These are phyloP conservation scores for Geotrichum ghanense DNA, from an alignment of 805 yeast species.

Conservation along the genomic window DNA sequence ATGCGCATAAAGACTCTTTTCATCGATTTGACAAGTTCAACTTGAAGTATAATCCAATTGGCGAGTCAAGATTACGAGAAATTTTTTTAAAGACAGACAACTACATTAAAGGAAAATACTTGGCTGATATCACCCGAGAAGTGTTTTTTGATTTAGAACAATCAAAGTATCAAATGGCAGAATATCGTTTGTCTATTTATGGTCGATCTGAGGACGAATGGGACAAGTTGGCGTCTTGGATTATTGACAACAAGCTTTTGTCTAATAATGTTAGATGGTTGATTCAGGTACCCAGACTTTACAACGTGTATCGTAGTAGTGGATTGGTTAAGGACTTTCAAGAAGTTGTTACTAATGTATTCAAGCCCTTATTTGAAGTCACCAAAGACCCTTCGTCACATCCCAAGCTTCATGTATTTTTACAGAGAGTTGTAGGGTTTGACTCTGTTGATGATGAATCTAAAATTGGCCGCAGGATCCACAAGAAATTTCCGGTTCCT, in stretches of 20 bases:
- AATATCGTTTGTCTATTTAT: constrained; percentile 87
- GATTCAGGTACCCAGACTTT: constrained; percentile 87
- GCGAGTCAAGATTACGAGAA: constrained; percentile 94
- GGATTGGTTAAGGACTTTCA: constrained; percentile 61
- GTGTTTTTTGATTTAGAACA: constrained; percentile 90
- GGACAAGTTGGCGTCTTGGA: constrained; percentile 94
- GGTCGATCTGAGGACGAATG: constrained; percentile 87
- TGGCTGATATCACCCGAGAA: constrained; percentile 89
- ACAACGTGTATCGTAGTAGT: constrained; percentile 74
- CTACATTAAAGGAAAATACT: constrained; percentile 73
- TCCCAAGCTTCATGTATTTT: constrained; percentile 82
- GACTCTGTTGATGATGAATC: constrained; percentile 98
- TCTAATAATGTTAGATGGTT: constrained; percentile 96
- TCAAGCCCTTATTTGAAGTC: constrained; percentile 84
- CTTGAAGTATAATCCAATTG: constrained; percentile 93
- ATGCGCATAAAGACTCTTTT: constrained; percentile 96
- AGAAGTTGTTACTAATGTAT: constrained; percentile 67
- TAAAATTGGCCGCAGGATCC: constrained; percentile 73
- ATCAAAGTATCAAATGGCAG: constrained; percentile 95
- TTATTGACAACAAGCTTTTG: constrained; percentile 79
- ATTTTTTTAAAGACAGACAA: constrained; percentile 94
- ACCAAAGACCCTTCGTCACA: constrained; percentile 72
- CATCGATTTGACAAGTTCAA: constrained; percentile 97
- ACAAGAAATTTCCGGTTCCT: constrained; percentile 78
- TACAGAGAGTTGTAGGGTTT: constrained; percentile 92